Conservation (phyloP, 345 rosid genomes). For the Linum lewisii region DNA sequence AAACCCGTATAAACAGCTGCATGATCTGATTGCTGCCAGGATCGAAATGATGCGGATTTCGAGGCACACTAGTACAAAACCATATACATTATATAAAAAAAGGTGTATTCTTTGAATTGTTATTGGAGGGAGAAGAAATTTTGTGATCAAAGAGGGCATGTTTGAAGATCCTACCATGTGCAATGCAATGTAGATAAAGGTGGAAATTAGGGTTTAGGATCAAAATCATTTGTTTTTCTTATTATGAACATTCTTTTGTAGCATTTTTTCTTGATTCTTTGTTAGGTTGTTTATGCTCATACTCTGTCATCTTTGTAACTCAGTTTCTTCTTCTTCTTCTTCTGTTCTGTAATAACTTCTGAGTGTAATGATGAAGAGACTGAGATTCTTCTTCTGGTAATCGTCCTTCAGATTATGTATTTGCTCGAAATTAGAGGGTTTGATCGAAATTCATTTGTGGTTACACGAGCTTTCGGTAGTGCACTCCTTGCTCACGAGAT, state of each 20-base stretch:
- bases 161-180: neutral
- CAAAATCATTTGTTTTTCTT: too few species aligned
- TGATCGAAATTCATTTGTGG: too few species aligned
- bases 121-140: conserved; percentile 14
- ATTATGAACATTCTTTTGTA: neutral
- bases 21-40: neutral
- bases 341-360: neutral
- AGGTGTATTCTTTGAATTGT: conserved; percentile 31
- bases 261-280: neutral
- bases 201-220: neutral
- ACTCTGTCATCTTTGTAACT: neutral
- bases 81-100: too few species aligned
- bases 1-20: conserved; percentile 18
- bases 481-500: too few species aligned
- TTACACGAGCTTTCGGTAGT: too few species aligned
- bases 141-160: neutral
- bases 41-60: neutral
- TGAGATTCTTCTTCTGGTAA: neutral
- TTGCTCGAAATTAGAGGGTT: too few species aligned
- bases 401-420: too few species aligned
- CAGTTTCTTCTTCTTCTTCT: too few species aligned
- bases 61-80: neutral
- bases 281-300: too few species aligned
- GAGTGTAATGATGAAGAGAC: neutral
- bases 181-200: neutral